Conservation (phyloP, 148 eudicot genomes). For the Silene latifolia region DNA sequence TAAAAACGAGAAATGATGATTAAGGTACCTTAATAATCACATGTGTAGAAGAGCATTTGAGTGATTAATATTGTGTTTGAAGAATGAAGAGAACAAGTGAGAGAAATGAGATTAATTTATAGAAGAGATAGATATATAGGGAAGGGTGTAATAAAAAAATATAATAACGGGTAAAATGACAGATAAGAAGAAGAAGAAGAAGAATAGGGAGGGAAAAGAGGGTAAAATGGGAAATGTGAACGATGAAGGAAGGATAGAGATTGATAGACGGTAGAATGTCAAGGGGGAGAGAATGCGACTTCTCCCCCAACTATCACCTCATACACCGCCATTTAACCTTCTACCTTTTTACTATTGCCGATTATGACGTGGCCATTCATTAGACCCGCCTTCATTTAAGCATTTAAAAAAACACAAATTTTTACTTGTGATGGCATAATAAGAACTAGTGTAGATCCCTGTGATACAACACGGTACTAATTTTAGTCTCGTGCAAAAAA, state of each 20-base stretch:
- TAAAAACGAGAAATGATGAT: background rate
- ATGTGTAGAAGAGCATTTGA: conserved; percentile 17
- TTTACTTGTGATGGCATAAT: no score
- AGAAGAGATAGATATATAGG: conserved; percentile 13
- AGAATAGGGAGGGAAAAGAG: background rate
- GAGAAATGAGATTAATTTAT: conserved; percentile 20
- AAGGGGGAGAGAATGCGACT: conserved; percentile 56
- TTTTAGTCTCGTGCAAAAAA: no score
- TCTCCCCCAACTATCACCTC: conserved; percentile 34
- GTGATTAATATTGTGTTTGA: background rate
- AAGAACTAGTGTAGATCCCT: no score
- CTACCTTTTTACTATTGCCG: no score
- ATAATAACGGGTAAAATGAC: background rate
- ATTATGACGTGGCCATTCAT: no score
- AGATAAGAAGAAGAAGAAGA: background rate
- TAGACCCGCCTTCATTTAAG: no score
- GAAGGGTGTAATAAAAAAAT: conserved; percentile 5
- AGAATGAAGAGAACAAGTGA: conserved; percentile 17
- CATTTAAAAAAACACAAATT: no score
- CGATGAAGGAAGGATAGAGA: background rate
- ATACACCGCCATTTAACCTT: no score
- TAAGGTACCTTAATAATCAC: conserved; percentile 36
- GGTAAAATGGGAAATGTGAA: conserved; percentile 21
- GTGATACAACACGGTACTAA: no score
- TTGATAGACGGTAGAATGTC: conserved; percentile 59